phyloP scores from a whole-genome alignment of 805 yeast genomes.

The Metschnikowia chrysomelidarum region DNA sequence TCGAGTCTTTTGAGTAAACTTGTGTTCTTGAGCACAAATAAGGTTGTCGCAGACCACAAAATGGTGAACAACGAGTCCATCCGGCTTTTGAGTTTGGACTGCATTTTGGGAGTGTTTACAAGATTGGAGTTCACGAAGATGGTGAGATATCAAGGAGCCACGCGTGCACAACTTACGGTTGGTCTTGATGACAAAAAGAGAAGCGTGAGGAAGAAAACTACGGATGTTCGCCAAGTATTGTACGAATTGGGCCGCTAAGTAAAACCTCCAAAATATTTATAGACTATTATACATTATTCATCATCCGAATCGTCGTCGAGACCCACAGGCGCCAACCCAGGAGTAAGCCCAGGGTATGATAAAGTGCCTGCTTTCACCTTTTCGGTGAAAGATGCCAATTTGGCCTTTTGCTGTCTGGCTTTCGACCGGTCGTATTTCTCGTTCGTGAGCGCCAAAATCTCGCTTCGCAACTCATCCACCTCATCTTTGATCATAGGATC shows the following conservation, averaged over 20 bases:
- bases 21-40: slow-evolving; percentile 32
- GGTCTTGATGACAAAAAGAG: slow-evolving; percentile 76
- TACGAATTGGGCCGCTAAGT: slow-evolving; percentile 45
- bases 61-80: slow-evolving; percentile 46
- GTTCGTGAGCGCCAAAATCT: slow-evolving; percentile 25
- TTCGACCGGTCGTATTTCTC: slow-evolving; percentile 27
- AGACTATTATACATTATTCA: slow-evolving; percentile 19
- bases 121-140: slow-evolving; percentile 34
- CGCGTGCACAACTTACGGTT: slow-evolving; percentile 46
- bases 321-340: slow-evolving; percentile 84
- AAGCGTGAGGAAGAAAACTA: slow-evolving; percentile 69
- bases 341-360: slow-evolving; percentile 67
- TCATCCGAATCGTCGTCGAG: slow-evolving; percentile 27
- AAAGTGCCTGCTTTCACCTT: slow-evolving; percentile 44
- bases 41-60: slow-evolving; percentile 16
- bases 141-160: slow-evolving; percentile 48
- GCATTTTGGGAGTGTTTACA: slow-evolving; percentile 47
- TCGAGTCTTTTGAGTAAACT: slow-evolving; percentile 56
- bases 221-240: slow-evolving; percentile 75
- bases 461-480: slow-evolving; percentile 27
- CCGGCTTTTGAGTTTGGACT: slow-evolving; percentile 54
- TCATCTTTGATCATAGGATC: slow-evolving; percentile 31
- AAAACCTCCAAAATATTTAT: slow-evolving; percentile 9
- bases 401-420: slow-evolving; percentile 20
- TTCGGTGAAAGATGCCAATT: slow-evolving; percentile 28